A percentile compares a stretch with the other conserved stretches of the same genome.
Conservation (phyloP, 2,329 filamentous ascomycete genomes). For the Cercospora canescens region DNA sequence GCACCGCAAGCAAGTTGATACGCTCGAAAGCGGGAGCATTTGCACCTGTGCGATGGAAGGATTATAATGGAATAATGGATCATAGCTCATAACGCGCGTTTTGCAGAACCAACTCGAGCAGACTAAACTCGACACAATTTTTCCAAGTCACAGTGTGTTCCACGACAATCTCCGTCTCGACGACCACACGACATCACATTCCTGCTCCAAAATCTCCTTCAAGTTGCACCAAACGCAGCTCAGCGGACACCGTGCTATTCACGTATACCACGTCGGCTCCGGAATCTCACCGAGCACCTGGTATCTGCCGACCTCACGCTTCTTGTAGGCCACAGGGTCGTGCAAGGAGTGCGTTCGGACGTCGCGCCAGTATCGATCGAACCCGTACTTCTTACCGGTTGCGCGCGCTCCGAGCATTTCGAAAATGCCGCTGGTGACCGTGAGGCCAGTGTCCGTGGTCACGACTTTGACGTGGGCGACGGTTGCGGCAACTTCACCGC, state of each 20-base stretch:
- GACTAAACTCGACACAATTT: background rate
- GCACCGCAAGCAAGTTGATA: too few relatives aligned
- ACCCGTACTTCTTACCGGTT: slow-evolving; percentile 58
- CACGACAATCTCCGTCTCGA: background rate
- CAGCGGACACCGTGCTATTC: slow-evolving; percentile 7
- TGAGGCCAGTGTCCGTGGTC: slow-evolving; percentile 59
- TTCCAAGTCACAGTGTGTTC: background rate
- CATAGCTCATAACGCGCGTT: background rate
- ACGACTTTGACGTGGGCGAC: slow-evolving; percentile 64
- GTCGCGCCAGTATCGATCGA: slow-evolving; percentile 68
- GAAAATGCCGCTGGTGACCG: slow-evolving; percentile 62
- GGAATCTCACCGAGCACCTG: slow-evolving; percentile 48
- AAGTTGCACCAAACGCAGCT: slow-evolving; percentile 11
- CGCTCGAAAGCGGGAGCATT: too few relatives aligned
- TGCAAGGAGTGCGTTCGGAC: slow-evolving; percentile 66
- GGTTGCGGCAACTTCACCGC: slow-evolving; percentile 63
- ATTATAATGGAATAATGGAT: background rate
- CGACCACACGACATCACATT: background rate
- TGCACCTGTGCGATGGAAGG: background rate
- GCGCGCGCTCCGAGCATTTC: slow-evolving; percentile 63
- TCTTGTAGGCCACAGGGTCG: slow-evolving; percentile 68
- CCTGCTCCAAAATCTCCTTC: slow-evolving; percentile 4
- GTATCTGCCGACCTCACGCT: slow-evolving; percentile 61
- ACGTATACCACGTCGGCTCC: slow-evolving; percentile 19
- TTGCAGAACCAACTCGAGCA: background rate